Evolutionary conservation across 2,329 filamentous ascomycete genomes (phyloP).

Genomic region (Paracoccidioides brasiliensis): DNA sequence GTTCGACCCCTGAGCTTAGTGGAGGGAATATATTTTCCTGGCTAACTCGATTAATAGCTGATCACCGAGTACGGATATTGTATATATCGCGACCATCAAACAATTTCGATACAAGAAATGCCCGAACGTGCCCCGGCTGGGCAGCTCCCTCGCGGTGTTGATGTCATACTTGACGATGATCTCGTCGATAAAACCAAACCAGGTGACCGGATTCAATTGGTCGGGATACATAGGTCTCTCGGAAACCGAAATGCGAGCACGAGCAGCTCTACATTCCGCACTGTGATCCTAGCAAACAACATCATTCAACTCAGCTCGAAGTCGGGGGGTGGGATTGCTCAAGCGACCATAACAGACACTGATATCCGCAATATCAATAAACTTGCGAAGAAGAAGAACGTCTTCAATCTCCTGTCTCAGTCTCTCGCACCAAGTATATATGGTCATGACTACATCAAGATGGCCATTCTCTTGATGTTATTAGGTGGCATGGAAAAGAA

Average conservation of each 20-base stretch:
- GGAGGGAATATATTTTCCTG: neutral
- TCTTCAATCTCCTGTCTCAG: conserved; percentile 85
- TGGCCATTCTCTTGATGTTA: conserved; percentile 89
- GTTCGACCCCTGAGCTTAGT: neutral
- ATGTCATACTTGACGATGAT: conserved; percentile 94
- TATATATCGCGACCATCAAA: conserved; percentile 93
- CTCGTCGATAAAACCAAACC: conserved; percentile 91
- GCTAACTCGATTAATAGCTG: conserved; percentile 34
- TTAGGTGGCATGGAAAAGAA: conserved; percentile 97
- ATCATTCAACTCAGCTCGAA: conserved; percentile 91
- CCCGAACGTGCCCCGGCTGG: conserved; percentile 90
- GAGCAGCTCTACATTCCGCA: conserved; percentile 89
- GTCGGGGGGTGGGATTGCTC: conserved; percentile 83
- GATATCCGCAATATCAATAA: conserved; percentile 99
- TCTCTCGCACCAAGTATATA: conserved; percentile 94
- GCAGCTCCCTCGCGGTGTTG: conserved; percentile 85
- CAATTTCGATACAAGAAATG: conserved; percentile 98
- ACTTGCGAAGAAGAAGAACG: conserved; percentile 81
- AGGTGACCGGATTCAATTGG: conserved; percentile 87
- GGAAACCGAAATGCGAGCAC: conserved; percentile 87
- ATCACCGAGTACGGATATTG: conserved; percentile 93
- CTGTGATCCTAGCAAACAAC: conserved; percentile 85
- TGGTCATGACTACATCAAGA: conserved; percentile 95
- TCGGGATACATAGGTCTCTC: conserved; percentile 88
- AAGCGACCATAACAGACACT: conserved; percentile 83